phyloP scores from a whole-genome alignment of 768 basidiomycete genomes.

The Tricholoma hemisulphureum region DNA sequence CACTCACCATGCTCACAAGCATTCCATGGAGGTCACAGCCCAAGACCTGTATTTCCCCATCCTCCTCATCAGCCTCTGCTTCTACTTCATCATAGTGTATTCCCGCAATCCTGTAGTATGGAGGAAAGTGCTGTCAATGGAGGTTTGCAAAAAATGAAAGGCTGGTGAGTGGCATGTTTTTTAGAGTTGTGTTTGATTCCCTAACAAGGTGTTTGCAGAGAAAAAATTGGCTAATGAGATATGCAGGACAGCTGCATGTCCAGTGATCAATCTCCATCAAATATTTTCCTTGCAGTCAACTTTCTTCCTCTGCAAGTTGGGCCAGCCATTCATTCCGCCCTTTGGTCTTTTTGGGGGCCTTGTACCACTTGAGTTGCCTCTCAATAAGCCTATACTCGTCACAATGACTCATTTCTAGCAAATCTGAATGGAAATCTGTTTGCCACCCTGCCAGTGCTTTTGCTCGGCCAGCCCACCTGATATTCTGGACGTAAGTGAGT shows the following conservation, averaged over 20 bases:
- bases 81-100: constrained; percentile 1
- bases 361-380: constrained; percentile 14
- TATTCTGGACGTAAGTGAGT: constrained; percentile 13
- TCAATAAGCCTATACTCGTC: constrained; percentile 14
- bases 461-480: constrained; percentile 10
- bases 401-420: constrained; percentile 14
- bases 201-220: constrained; percentile 21
- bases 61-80: neutral
- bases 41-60: neutral
- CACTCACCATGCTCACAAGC: too few species aligned
- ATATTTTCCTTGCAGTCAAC: constrained; percentile 10
- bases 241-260: constrained; percentile 19
- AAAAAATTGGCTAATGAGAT: constrained; percentile 15
- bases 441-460: constrained; percentile 19
- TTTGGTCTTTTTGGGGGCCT: constrained; percentile 8
- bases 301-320: constrained; percentile 12
- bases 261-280: constrained; percentile 13
- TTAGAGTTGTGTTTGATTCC: constrained; percentile 6
- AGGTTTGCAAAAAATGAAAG: constrained; percentile 11
- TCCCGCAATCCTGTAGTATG: constrained; percentile 8
- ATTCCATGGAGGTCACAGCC: neutral
- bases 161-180: constrained; percentile 10
- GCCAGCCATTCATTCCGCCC: constrained; percentile 5
- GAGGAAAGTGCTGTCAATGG: constrained; percentile 3
- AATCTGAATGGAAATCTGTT: constrained; percentile 13